A percentile compares a stretch with the other conserved stretches of the same genome.
These are phyloP conservation scores for Apophysomyces trapeziformis DNA, from an alignment of 371 early-diverging fungal genomes.

Conservation along the genomic window DNA sequence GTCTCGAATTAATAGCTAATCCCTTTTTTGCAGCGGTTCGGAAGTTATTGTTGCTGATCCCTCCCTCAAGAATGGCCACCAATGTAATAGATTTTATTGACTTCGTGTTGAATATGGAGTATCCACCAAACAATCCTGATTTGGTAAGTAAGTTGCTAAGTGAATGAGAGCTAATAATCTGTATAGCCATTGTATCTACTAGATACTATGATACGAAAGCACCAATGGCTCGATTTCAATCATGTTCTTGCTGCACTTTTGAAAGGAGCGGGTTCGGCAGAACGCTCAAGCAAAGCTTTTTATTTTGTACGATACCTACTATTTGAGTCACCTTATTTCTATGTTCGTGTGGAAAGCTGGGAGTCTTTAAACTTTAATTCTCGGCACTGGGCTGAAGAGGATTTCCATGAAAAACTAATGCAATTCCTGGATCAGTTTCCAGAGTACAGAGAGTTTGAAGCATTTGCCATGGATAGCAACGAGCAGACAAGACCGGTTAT, in stretches of 20 bases:
- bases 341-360: conserved; percentile 69
- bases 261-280: conserved; percentile 63
- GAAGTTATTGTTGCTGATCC: conserved; percentile 67
- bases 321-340: conserved; percentile 64
- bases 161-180: background rate
- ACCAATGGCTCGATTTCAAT: conserved; percentile 72
- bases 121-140: conserved; percentile 32
- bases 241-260: conserved; percentile 74
- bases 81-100: conserved; percentile 70
- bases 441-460: conserved; percentile 79
- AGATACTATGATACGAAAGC: conserved; percentile 74
- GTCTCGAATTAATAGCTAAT: background rate
- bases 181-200: conserved; percentile 50
- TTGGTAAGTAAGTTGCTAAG: conserved; percentile 26
- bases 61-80: conserved; percentile 71
- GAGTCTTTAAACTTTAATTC: conserved; percentile 64
- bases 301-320: conserved; percentile 61
- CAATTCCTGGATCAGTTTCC: conserved; percentile 69
- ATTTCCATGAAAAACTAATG: conserved; percentile 68
- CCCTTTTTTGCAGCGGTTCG: conserved; percentile 52
- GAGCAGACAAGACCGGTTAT: conserved; percentile 37
- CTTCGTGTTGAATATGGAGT: conserved; percentile 60
- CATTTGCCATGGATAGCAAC: conserved; percentile 52
- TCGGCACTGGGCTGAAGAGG: conserved; percentile 77
- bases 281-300: conserved; percentile 51